Percentiles rank a stretch among this genome's conserved stretches.
phyloP scores from a whole-genome alignment of 1,284 basidiomycete genomes.

The Melampsora occidentalis region DNA sequence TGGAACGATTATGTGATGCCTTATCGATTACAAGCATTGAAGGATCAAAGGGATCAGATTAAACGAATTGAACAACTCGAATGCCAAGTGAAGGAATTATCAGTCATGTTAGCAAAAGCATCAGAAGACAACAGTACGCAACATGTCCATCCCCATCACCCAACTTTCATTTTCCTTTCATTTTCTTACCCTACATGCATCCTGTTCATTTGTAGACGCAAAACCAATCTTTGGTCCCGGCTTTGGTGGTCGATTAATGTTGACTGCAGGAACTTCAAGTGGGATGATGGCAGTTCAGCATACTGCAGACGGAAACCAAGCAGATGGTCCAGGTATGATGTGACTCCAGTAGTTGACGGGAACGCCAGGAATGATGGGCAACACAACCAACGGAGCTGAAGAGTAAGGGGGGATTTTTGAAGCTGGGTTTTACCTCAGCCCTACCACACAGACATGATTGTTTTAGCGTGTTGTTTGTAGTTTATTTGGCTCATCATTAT shows the following conservation, averaged over 20 bases:
- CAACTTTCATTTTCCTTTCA: background rate
- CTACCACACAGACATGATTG: too few relatives aligned
- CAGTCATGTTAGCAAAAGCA: slow-evolving; percentile 77
- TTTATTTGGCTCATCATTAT: too few relatives aligned
- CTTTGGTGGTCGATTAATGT: slow-evolving; percentile 46
- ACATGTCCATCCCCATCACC: background rate
- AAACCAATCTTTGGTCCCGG: slow-evolving; percentile 63
- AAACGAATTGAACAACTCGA: slow-evolving; percentile 68
- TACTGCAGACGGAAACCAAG: slow-evolving; percentile 20
- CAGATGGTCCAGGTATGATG: slow-evolving; percentile 10
- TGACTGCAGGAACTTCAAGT: slow-evolving; percentile 46
- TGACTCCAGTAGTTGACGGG: slow-evolving; percentile 22
- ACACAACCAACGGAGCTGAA: too few relatives aligned
- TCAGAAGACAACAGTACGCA: slow-evolving; percentile 64
- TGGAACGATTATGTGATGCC: slow-evolving; percentile 46
- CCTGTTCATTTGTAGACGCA: slow-evolving; percentile 60
- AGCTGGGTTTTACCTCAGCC: too few relatives aligned
- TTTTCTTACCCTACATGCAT: background rate
- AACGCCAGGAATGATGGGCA: slow-evolving; percentile 44
- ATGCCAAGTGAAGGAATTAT: slow-evolving; percentile 75
- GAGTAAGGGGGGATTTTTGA: too few relatives aligned
- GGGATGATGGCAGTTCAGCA: slow-evolving; percentile 43
- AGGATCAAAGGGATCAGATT: slow-evolving; percentile 45
- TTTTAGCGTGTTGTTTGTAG: too few relatives aligned
- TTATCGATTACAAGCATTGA: slow-evolving; percentile 48